Percentiles rank a stretch among this genome's conserved stretches.
Evolutionary conservation across 306 rosid genomes (phyloP).

Genomic region (Rubus parviflorus): DNA sequence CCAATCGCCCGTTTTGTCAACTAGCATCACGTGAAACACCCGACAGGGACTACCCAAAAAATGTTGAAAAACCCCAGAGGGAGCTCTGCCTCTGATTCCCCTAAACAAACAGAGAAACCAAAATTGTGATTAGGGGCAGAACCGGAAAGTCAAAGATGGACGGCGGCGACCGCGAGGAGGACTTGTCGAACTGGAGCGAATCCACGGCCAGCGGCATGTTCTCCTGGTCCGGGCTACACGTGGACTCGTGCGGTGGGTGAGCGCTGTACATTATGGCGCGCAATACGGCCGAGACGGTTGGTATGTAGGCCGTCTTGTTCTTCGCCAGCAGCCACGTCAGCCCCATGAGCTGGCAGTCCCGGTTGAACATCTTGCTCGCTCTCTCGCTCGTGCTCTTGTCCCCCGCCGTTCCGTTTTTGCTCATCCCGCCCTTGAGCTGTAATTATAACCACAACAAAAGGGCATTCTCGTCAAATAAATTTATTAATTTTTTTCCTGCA

Average conservation of each 20-base stretch:
- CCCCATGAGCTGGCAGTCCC: conserved; percentile 98
- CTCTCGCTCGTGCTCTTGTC: conserved; percentile 44
- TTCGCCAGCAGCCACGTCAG: conserved; percentile 83
- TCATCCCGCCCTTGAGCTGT: conserved; percentile 54
- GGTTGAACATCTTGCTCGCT: conserved; percentile 75
- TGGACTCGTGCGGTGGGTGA: conserved; percentile 69
- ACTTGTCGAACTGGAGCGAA: conserved; percentile 69
- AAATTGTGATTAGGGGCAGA: conserved; percentile 43
- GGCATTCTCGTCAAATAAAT: background rate
- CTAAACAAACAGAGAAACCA: conserved; percentile 28
- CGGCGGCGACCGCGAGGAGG: conserved; percentile 33
- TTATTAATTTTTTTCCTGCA: too few species aligned
- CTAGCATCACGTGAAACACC: conserved; percentile 68
- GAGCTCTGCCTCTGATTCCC: background rate
- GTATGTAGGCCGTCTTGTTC: conserved; percentile 90
- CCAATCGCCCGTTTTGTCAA: conserved; percentile 50
- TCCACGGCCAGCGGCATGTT: conserved; percentile 99
- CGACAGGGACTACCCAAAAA: conserved; percentile 40
- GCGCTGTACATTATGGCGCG: conserved; percentile 95
- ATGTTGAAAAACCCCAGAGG: background rate
- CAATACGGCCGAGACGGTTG: conserved; percentile 93
- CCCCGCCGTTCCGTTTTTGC: conserved; percentile 47
- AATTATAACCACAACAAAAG: background rate
- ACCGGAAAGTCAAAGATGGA: conserved; percentile 27
- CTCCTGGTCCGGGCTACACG: conserved; percentile 96